Evolutionary conservation across 106 monocot genomes (phyloP).

Genomic region (Hemerocallis citrina): DNA sequence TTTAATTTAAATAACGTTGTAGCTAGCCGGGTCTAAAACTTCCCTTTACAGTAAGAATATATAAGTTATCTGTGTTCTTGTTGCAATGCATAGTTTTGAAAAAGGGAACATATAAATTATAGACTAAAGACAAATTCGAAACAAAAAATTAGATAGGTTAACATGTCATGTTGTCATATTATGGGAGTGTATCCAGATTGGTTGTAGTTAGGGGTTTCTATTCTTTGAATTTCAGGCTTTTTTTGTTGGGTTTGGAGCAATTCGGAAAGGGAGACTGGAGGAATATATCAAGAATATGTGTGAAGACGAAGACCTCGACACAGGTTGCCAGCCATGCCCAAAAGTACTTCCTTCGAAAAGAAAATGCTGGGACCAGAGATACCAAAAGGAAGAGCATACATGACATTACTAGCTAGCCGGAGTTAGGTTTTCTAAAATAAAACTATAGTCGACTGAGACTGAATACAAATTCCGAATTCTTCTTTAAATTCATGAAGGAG

Average conservation of each 20-base stretch:
- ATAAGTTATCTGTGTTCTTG: too few species aligned
- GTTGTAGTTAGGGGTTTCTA: background rate
- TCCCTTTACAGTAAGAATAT: too few species aligned
- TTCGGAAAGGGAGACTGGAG: conserved; percentile 59
- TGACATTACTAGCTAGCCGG: conserved; percentile 42
- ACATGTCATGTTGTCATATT: background rate
- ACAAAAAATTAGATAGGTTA: background rate
- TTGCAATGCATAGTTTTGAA: too few species aligned
- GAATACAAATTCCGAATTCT: too few species aligned
- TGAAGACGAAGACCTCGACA: conserved; percentile 47
- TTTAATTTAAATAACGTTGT: too few species aligned
- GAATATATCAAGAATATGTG: conserved; percentile 46
- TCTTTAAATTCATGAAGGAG: too few species aligned
- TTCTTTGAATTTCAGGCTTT: conserved; percentile 17
- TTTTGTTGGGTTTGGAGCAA: conserved; percentile 32
- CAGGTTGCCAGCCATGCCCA: conserved; percentile 63
- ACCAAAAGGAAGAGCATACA: conserved; percentile 59
- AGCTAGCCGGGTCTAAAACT: too few species aligned
- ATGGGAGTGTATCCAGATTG: background rate
- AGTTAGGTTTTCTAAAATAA: too few species aligned
- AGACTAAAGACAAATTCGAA: too few species aligned
- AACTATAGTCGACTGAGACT: too few species aligned
- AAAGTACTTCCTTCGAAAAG: conserved; percentile 40
- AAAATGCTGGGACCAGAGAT: conserved; percentile 17
- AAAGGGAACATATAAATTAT: too few species aligned